Evolutionary conservation across 495 filamentous ascomycete species (phyloP).

Genomic region (Aspergillus steynii): DNA sequence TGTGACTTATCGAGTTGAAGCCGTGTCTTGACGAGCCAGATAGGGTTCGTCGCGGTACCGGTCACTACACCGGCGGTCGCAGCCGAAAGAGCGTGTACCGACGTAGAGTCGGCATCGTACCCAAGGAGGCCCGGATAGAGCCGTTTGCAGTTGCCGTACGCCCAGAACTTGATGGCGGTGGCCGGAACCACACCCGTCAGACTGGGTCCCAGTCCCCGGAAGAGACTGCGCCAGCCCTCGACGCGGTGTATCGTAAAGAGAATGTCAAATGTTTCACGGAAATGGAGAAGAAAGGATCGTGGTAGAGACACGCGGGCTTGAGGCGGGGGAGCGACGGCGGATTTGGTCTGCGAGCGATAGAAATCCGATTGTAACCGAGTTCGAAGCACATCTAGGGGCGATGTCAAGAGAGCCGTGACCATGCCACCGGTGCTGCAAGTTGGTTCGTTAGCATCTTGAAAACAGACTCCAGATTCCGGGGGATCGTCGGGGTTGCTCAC

Average conservation of each 20-base stretch:
- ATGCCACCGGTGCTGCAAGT: constrained; percentile 73
- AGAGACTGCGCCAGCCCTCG: constrained; percentile 82
- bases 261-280: constrained; percentile 77
- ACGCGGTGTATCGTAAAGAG: constrained; percentile 70
- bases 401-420: constrained; percentile 78
- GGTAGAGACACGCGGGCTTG: constrained; percentile 40
- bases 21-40: constrained; percentile 90
- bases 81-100: constrained; percentile 73
- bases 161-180: constrained; percentile 83
- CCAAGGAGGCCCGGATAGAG: constrained; percentile 62
- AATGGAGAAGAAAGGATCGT: constrained; percentile 56
- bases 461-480: constrained; percentile 7
- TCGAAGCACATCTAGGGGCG: constrained; percentile 85
- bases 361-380: constrained; percentile 87
- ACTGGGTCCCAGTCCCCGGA: constrained; percentile 87
- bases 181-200: constrained; percentile 85
- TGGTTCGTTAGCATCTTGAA: constrained; percentile 7
- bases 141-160: constrained; percentile 85
- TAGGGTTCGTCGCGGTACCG: constrained; percentile 85
- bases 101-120: constrained; percentile 53
- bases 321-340: constrained; percentile 35
- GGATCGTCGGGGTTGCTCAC: constrained; percentile 49
- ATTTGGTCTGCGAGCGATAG: constrained; percentile 56
- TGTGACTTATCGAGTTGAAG: constrained; percentile 73
- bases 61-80: constrained; percentile 75